Percentiles rank a stretch among this genome's conserved stretches.
Conservation (phyloP, 2,329 filamentous ascomycete genomes). For the Lachnellula occidentalis region DNA sequence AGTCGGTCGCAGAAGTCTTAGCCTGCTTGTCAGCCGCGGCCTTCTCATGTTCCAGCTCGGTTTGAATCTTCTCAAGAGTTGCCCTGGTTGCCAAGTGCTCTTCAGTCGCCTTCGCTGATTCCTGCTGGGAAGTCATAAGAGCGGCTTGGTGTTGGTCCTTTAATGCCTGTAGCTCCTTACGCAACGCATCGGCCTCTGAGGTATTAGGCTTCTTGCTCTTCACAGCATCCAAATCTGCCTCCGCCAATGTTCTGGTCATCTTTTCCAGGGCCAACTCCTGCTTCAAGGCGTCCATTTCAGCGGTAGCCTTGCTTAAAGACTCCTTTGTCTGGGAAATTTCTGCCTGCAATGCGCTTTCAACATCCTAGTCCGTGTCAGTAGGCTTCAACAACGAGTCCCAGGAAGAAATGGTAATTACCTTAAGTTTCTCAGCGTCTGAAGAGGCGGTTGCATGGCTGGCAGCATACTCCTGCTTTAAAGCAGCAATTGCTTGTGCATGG, state of each 20-base stretch:
- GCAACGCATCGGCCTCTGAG: slow-evolving; percentile 48
- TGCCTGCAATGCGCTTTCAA: slow-evolving; percentile 36
- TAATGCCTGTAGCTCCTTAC: slow-evolving; percentile 43
- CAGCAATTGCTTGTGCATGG: slow-evolving; percentile 39
- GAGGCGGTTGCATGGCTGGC: slow-evolving; percentile 35
- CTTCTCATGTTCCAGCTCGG: slow-evolving; percentile 49
- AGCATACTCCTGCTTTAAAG: slow-evolving; percentile 40
- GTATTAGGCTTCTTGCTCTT: slow-evolving; percentile 53
- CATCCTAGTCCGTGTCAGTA: slow-evolving; percentile 35
- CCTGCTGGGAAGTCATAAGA: slow-evolving; percentile 32
- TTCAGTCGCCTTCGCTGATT: slow-evolving; percentile 32
- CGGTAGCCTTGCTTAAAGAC: slow-evolving; percentile 17
- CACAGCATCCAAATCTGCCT: slow-evolving; percentile 48
- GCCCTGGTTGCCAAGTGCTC: slow-evolving; percentile 34
- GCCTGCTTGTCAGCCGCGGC: slow-evolving; percentile 45
- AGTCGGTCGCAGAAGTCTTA: slow-evolving; percentile 48
- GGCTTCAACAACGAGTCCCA: no score
- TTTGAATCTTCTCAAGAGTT: slow-evolving; percentile 40
- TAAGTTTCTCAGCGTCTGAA: slow-evolving; percentile 20
- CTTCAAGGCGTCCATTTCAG: slow-evolving; percentile 21
- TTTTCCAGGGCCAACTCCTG: background rate
- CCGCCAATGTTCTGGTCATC: slow-evolving; percentile 32
- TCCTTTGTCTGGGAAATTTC: slow-evolving; percentile 44
- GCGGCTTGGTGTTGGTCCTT: slow-evolving; percentile 44
- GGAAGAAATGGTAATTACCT: slow-evolving; percentile 11